A percentile compares a stretch with the other conserved stretches of the same genome.
phyloP scores from a whole-genome alignment of 2,329 filamentous ascomycete species.

The Sarocladium strictum region DNA sequence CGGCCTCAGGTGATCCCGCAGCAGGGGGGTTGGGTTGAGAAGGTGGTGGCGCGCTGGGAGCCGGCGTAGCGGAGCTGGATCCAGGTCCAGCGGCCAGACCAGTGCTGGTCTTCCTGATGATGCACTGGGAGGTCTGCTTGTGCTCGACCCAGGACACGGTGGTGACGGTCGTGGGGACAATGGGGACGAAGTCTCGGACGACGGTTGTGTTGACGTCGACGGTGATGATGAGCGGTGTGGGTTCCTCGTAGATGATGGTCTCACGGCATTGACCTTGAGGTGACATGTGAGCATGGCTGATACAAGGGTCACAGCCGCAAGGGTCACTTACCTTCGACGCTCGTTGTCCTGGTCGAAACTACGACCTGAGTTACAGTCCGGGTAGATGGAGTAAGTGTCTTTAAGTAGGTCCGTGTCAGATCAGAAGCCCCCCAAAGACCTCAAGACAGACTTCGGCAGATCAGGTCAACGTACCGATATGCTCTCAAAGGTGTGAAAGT shows the following conservation, averaged over 20 bases:
- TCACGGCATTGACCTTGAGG: neutral
- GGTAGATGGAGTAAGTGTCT: neutral
- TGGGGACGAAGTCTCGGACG: neutral
- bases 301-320: neutral
- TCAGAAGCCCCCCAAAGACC: no score
- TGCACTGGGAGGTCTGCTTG: neutral
- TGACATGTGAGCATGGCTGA: neutral
- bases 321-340: neutral
- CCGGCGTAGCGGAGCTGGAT: neutral
- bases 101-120: neutral
- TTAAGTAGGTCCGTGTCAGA: neutral
- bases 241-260: neutral
- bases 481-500: neutral
- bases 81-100: neutral
- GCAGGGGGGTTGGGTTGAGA: neutral
- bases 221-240: neutral
- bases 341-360: neutral
- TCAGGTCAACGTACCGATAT: neutral
- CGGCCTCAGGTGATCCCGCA: neutral
- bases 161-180: neutral
- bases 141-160: neutral
- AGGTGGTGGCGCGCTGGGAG: neutral
- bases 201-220: neutral
- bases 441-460: neutral
- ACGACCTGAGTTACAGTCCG: neutral